Percentiles rank a stretch among this genome's conserved stretches.
phyloP scores from a whole-genome alignment of 2,329 filamentous ascomycete genomes.

The Shiraia bambusicola region DNA sequence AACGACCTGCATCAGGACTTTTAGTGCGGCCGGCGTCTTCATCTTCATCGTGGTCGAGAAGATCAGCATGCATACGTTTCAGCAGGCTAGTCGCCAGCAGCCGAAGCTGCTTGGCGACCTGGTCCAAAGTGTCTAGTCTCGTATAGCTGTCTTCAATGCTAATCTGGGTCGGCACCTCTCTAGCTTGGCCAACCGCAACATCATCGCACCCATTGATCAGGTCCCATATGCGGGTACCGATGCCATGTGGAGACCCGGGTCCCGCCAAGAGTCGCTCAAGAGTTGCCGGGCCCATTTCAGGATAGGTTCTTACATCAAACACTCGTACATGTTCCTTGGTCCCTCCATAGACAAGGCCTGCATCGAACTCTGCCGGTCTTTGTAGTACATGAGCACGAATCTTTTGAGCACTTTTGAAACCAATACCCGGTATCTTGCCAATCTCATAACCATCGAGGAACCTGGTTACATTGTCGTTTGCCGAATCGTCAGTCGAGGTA shows the following conservation, averaged over 20 bases:
- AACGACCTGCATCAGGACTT: background rate
- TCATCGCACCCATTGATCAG: conserved; percentile 80
- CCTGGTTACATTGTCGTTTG: conserved; percentile 53
- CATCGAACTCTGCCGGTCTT: conserved; percentile 46
- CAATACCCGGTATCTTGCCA: conserved; percentile 81
- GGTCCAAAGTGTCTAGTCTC: conserved; percentile 63
- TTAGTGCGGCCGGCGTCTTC: conserved; percentile 1
- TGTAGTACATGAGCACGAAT: conserved; percentile 63
- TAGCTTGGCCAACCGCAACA: conserved; percentile 69
- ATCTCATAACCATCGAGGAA: conserved; percentile 80
- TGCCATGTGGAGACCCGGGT: conserved; percentile 68
- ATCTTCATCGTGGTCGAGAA: conserved; percentile 58
- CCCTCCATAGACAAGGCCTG: conserved; percentile 51
- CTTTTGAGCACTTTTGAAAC: conserved; percentile 72
- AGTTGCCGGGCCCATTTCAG: conserved; percentile 62
- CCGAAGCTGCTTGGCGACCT: conserved; percentile 68
- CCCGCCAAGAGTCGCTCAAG: conserved; percentile 71
- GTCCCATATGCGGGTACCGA: conserved; percentile 72
- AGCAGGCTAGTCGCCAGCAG: conserved; percentile 70
- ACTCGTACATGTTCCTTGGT: conserved; percentile 63
- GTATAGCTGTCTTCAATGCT: conserved; percentile 93
- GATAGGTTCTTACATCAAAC: conserved; percentile 62
- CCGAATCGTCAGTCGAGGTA: conserved; percentile 30
- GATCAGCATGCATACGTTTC: conserved; percentile 74
- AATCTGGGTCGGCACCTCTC: conserved; percentile 78